These are phyloP conservation scores for Millerozyma acaciae DNA, from an alignment of 805 yeast species.

Conservation along the genomic window DNA sequence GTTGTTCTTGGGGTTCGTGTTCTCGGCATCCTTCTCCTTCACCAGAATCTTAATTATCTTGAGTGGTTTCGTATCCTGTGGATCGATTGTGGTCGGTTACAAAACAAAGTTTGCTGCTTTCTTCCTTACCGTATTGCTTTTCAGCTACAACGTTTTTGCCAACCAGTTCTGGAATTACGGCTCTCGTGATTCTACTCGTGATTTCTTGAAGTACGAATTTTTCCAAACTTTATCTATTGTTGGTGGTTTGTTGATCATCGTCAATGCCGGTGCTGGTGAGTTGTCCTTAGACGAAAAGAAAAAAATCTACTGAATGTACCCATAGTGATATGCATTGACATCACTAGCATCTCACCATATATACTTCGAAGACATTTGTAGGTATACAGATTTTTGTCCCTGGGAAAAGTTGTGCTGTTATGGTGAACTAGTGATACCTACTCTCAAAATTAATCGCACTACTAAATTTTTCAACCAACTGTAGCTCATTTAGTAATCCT, in stretches of 20 bases:
- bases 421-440: too few species aligned
- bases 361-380: not conserved
- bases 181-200: slow-evolving; percentile 71
- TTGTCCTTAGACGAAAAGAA: slow-evolving; percentile 92
- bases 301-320: slow-evolving; percentile 79
- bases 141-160: slow-evolving; percentile 69
- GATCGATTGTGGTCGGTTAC: slow-evolving; percentile 84
- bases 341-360: not conserved
- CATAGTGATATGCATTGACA: not conserved
- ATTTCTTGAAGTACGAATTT: slow-evolving; percentile 85
- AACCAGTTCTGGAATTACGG: slow-evolving; percentile 89
- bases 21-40: slow-evolving; percentile 69
- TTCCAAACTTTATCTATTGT: slow-evolving; percentile 93
- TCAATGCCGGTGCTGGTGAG: slow-evolving; percentile 95
- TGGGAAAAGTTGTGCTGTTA: too few species aligned
- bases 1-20: slow-evolving; percentile 79
- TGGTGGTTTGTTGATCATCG: slow-evolving; percentile 88
- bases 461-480: too few species aligned
- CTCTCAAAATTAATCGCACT: too few species aligned
- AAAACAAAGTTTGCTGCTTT: slow-evolving; percentile 87
- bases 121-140: slow-evolving; percentile 61
- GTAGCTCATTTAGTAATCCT: too few species aligned
- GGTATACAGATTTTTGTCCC: too few species aligned
- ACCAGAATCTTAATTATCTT: slow-evolving; percentile 61
- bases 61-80: slow-evolving; percentile 65